phyloP scores from a whole-genome alignment of 768 basidiomycete genomes.

The Cyclocybe aegerita region DNA sequence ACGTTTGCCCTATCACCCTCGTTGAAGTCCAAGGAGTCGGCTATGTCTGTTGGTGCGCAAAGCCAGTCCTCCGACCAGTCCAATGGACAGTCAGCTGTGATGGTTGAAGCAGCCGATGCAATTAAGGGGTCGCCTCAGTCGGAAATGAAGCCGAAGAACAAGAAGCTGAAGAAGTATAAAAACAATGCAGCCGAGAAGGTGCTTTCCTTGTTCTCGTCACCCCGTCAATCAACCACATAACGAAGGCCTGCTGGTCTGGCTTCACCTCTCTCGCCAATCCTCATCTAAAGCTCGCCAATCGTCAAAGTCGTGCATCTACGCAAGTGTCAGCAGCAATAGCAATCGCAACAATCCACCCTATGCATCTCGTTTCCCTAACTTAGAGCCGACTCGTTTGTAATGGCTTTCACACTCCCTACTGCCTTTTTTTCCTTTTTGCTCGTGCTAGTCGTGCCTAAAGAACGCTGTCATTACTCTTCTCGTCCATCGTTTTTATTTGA shows the following conservation, averaged over 20 bases:
- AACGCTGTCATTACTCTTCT: conserved; percentile 14
- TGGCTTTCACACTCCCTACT: conserved; percentile 25
- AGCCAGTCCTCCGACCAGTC: conserved; percentile 76
- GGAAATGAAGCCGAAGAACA: conserved; percentile 64
- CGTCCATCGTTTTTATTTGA: conserved; percentile 4
- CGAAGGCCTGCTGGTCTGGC: neutral
- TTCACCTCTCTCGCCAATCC: too few relatives aligned
- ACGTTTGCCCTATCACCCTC: conserved; percentile 57
- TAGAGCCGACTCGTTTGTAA: conserved; percentile 15
- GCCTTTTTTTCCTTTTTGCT: conserved; percentile 9
- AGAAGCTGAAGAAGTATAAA: conserved; percentile 84
- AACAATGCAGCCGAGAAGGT: conserved; percentile 79
- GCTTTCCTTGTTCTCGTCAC: conserved; percentile 77
- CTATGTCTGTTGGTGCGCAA: conserved; percentile 66
- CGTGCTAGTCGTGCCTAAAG: neutral
- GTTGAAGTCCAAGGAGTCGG: conserved; percentile 79
- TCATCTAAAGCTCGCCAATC: too few relatives aligned
- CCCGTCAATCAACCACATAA: conserved; percentile 39
- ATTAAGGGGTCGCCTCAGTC: conserved; percentile 15
- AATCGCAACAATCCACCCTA: neutral
- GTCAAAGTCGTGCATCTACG: too few relatives aligned
- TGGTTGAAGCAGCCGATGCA: conserved; percentile 26
- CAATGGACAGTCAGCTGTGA: conserved; percentile 47
- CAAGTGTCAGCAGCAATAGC: too few relatives aligned
- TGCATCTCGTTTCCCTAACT: conserved; percentile 1